Base-by-base conservation (phyloP, 495 filamentous ascomycete species). In the Gamarada debralockiae region DNA sequence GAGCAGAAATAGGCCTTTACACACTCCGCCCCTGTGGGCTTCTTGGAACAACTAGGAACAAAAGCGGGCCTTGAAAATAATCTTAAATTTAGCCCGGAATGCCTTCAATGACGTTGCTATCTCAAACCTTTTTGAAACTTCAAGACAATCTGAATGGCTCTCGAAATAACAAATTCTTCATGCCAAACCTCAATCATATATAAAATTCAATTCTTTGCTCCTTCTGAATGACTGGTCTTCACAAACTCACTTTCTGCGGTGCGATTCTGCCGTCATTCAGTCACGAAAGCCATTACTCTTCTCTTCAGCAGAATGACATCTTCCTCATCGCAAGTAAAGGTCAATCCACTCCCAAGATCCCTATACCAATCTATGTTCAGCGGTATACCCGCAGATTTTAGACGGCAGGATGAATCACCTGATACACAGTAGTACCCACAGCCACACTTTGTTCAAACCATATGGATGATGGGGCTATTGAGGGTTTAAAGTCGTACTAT, bases 371-470 rank as follows among this genome's bases (percentile, higher is more conserved):
- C 62, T 22, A 53, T 57, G 23, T 69, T 66, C 51, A 65, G 70
- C 20, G 69, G 73, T 60, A 59, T 38, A 5, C 39, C 67, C 3
- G 7, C 50, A 18, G 67, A 70, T 53, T 68, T 75, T 47, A 41
- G 39, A 9, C 59, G 67, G 21, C 49, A 62, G 39, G 73, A 77
- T 50, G 51, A 65, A 9, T 59, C 61, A 15, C 8, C 59, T 2
- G 73, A 75, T 48, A 27, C 53, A 0, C 25, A 48, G 21, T 77
- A 73, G 68, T 77, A 75, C 61, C 52, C 63, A 41, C 23, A 62
- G 0, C 71, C 71, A 5, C 67, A 70, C 23, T 70, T 72, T 60
- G 73, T 77, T 5, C 72, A 70, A 9, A n/a, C n/a, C 73, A 77
- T 47, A 75, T 76, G 60, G 73, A 75, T 47, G 69, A 73, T 46